A percentile compares a stretch with the other conserved stretches of the same genome.
These are phyloP conservation scores for Larix sibirica DNA, from an alignment of 83 land plant genomes.

Conservation along the genomic window DNA sequence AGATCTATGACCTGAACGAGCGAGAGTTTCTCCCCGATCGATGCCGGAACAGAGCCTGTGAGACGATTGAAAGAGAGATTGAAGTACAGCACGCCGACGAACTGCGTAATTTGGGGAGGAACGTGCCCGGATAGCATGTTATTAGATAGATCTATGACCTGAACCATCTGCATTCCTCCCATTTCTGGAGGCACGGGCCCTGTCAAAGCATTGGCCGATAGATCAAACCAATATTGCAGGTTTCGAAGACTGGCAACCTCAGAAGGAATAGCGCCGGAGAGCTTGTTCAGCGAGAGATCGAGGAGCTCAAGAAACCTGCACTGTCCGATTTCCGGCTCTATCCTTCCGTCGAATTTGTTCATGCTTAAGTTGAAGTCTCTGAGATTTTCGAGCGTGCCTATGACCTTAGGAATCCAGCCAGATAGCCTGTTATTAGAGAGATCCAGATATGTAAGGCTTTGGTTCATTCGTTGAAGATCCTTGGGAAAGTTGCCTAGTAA, in stretches of 20 bases:
- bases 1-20: conserved; percentile 10
- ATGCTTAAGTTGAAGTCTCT: conserved; percentile 14
- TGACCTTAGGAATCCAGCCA: conserved; percentile 17
- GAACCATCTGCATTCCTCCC: conserved; percentile 19
- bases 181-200: conserved; percentile 33
- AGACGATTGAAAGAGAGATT: conserved; percentile 26
- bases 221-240: conserved; percentile 18
- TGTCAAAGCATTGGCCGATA: conserved; percentile 22
- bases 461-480: neutral
- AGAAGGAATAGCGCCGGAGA: conserved; percentile 27
- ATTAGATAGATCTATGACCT: conserved; percentile 31
- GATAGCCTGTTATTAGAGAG: conserved; percentile 17
- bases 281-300: conserved; percentile 19
- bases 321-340: conserved; percentile 14
- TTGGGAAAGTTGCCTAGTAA: conserved; percentile 23
- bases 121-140: conserved; percentile 30
- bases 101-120: conserved; percentile 8
- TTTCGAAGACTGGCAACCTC: conserved; percentile 25
- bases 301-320: conserved; percentile 20
- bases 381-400: conserved; percentile 7
- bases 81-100: neutral
- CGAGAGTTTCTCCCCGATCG: neutral
- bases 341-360: conserved; percentile 19
- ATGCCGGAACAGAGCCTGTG: conserved; percentile 9
- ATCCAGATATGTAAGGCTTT: conserved; percentile 1